These are phyloP conservation scores for Dictyostelium discoideum DNA, from an alignment of 78 protist species.

Conservation along the genomic window dicty_2.7 NC_007089.4:889501-890000, in stretches of 20 bases:
- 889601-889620: not conserved
- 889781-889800: slow-evolving; percentile 8
- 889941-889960: not conserved
- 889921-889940: not conserved
- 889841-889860: not conserved
- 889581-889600: not conserved
- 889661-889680: slow-evolving; percentile 27
- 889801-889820: not conserved
- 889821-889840: slow-evolving; percentile 21
- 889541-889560: not conserved
- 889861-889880: slow-evolving; percentile 3
- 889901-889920: not conserved
- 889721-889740: not conserved
- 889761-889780: not conserved
- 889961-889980: slow-evolving; percentile 43
- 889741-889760: not conserved
- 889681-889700: slow-evolving; percentile 19
- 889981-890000: slow-evolving; percentile 40
- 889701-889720: not conserved
- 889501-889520: not conserved
- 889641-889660: not conserved
- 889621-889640: not conserved
- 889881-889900: not conserved
- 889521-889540: not conserved
- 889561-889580: not conserved